Evolutionary conservation across 768 basidiomycete species (phyloP).

Genomic region (Calvatia gigantea): DNA sequence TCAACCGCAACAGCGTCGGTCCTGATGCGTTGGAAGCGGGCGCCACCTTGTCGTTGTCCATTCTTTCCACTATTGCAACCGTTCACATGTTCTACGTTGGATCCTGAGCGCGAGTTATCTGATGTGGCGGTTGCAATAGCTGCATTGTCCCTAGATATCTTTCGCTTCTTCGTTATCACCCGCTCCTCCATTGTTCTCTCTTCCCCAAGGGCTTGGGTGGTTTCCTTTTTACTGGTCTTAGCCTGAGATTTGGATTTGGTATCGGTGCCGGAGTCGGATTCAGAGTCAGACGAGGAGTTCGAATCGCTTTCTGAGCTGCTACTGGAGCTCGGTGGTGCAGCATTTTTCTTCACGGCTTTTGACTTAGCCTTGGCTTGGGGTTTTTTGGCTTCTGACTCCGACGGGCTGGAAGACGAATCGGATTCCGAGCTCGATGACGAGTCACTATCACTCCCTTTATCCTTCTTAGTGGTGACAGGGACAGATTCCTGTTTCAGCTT

Average conservation of each 20-base stretch:
- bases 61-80: constrained; percentile 24
- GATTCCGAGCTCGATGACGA: constrained; percentile 27
- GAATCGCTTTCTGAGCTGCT: constrained; percentile 17
- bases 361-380: constrained; percentile 10
- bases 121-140: constrained; percentile 45
- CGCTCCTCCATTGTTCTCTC: constrained; percentile 18
- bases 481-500: neutral
- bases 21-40: constrained; percentile 82
- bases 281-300: constrained; percentile 17
- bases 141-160: constrained; percentile 46
- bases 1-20: constrained; percentile 46
- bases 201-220: constrained; percentile 1
- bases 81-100: constrained; percentile 10
- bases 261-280: constrained; percentile 25
- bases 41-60: constrained; percentile 45
- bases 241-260: constrained; percentile 7
- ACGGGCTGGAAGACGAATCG: constrained; percentile 14
- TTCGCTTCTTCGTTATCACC: constrained; percentile 58
- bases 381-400: constrained; percentile 11
- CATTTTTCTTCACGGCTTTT: constrained; percentile 13
- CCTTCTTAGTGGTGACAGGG: neutral
- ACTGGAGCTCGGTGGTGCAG: constrained; percentile 6
- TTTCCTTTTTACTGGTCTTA: neutral
- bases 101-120: constrained; percentile 13
- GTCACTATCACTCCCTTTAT: constrained; percentile 6